Conservation (phyloP, 2,329 filamentous ascomycete species). For the Fusarium nodosum region DNA sequence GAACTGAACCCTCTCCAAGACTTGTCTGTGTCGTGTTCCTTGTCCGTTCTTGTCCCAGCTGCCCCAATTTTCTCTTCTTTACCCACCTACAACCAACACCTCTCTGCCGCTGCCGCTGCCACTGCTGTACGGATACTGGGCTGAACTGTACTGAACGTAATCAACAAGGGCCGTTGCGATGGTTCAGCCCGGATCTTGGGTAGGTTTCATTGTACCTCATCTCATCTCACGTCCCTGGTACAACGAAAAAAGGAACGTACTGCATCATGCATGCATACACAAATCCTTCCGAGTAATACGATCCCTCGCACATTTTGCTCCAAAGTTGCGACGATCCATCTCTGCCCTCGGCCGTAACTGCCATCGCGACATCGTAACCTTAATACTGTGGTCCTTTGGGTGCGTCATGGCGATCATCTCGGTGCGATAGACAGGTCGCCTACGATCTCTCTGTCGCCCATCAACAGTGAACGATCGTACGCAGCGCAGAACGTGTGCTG, state of each 20-base stretch:
- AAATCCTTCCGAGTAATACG: background rate
- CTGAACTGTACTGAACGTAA: background rate
- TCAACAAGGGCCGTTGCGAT: conserved; percentile 25
- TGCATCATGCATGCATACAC: background rate
- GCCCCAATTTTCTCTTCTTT: conserved; percentile 16
- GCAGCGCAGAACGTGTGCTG: background rate
- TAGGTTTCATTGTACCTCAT: conserved; percentile 44
- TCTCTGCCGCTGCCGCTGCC: conserved; percentile 3
- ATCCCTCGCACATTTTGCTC: conserved; percentile 26
- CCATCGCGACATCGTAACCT: conserved; percentile 11
- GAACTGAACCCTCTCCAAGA: conserved; percentile 13
- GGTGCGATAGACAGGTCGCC: background rate
- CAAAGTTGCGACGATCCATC: conserved; percentile 35
- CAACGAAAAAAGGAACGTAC: conserved; percentile 21
- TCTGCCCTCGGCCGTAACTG: conserved; percentile 5
- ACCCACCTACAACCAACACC: background rate
- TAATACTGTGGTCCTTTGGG: conserved; percentile 1
- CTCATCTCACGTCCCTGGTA: conserved; percentile 38
- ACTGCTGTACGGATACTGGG: background rate
- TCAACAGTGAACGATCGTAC: conserved; percentile 7
- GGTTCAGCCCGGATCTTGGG: conserved; percentile 37
- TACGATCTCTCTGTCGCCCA: conserved; percentile 14
- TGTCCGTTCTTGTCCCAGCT: background rate
- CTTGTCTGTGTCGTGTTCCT: conserved; percentile 7
- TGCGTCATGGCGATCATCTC: conserved; percentile 24